Evolutionary conservation across 78 protist genomes (phyloP).

Genomic region (Salpingoeca rosetta): DNA sequence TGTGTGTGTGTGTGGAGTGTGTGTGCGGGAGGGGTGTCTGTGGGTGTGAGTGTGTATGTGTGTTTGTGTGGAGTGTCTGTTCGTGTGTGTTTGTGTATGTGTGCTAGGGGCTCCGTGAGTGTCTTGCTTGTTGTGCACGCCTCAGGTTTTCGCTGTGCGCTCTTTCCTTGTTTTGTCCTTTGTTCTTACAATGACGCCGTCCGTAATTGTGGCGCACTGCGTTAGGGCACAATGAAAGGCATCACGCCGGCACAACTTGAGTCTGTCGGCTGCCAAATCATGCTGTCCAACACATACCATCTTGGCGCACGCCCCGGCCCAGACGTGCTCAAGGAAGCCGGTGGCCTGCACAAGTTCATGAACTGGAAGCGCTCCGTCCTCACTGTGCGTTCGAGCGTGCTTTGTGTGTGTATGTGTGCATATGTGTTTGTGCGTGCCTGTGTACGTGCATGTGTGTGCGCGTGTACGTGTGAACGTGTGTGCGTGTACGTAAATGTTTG

Average conservation of each 20-base stretch:
- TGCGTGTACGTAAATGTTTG: no score
- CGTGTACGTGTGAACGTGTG: no score
- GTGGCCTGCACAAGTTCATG: conserved; percentile 85
- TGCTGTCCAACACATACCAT: conserved; percentile 91
- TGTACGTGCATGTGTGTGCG: no score
- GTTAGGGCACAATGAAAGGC: not conserved
- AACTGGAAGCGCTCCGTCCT: conserved; percentile 68
- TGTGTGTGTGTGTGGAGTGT: no score
- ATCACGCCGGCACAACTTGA: conserved; percentile 16
- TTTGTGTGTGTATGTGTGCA: no score
- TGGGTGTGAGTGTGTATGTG: no score
- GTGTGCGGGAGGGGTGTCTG: no score
- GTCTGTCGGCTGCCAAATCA: conserved; percentile 37
- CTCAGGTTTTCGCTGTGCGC: not conserved
- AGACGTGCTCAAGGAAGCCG: conserved; percentile 65
- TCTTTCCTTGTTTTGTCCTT: not conserved
- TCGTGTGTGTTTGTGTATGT: no score
- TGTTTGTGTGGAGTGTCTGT: no score
- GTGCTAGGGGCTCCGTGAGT: not conserved
- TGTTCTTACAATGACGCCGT: not conserved
- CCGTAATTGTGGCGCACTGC: not conserved
- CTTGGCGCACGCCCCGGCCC: conserved; percentile 82
- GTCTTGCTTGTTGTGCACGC: not conserved
- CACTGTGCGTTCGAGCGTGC: conserved; percentile 57
- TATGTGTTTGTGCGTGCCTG: no score